These are phyloP conservation scores for Drechslerella dactyloides DNA, from an alignment of 2,329 filamentous ascomycete species.

Conservation along the genomic window DNA sequence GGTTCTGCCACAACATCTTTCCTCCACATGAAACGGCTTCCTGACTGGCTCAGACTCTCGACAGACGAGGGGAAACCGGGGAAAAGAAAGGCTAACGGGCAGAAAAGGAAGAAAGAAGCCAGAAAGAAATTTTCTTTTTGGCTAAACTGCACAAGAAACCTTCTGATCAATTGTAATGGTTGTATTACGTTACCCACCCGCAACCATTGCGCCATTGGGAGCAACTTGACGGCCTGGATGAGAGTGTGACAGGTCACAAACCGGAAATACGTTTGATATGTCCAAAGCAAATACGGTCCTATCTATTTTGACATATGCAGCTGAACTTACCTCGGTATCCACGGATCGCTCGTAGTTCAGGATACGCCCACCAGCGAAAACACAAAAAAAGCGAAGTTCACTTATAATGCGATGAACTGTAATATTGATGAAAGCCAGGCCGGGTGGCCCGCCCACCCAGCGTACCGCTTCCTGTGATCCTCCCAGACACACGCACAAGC, in stretches of 20 bases:
- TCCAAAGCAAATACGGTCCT: slow-evolving; percentile 12
- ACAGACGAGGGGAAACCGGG: slow-evolving; percentile 26
- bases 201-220: slow-evolving; percentile 50
- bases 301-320: slow-evolving; percentile 35
- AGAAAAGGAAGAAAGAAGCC: neutral
- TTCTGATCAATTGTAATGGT: slow-evolving; percentile 21
- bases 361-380: slow-evolving; percentile 14
- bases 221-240: slow-evolving; percentile 42
- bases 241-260: slow-evolving; percentile 26
- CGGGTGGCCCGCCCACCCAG: neutral
- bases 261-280: slow-evolving; percentile 39
- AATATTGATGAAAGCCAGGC: neutral
- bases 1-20: slow-evolving; percentile 31
- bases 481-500: slow-evolving; percentile 3
- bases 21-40: slow-evolving; percentile 44
- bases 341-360: slow-evolving; percentile 20
- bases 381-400: slow-evolving; percentile 1
- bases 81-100: slow-evolving; percentile 32
- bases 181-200: slow-evolving; percentile 49
- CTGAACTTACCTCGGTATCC: slow-evolving; percentile 7
- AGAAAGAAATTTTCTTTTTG: slow-evolving; percentile 1
- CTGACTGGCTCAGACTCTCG: slow-evolving; percentile 13
- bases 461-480: slow-evolving; percentile 21
- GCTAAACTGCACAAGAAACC: slow-evolving; percentile 16
- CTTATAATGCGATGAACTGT: neutral